Evolutionary conservation across 2,329 filamentous ascomycete genomes (phyloP), one percentile per base, ranked within the genome.

Genomic region (Cordyceps tenuipes): DNA sequence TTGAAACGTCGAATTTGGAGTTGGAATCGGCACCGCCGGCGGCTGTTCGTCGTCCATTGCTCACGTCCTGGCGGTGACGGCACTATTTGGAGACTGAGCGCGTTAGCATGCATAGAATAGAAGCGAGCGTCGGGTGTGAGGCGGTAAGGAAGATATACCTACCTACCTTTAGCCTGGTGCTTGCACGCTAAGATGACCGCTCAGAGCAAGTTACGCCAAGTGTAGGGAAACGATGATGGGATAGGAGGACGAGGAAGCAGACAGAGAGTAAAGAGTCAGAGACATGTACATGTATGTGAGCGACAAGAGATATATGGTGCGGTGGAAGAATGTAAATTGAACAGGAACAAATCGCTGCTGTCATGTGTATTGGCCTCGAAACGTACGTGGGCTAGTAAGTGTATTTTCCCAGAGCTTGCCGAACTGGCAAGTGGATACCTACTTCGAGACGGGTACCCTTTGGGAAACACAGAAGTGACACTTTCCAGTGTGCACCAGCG

Each of bases 1-100:
- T 26, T 77, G 75, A 41, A 72, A 75, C 63, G 69, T 75, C 61
- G 66, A 63, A 50, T 66, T 66, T 26, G 73, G 69, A 64, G 74
- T 72, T 31, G 64, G 61, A 5, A 62, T 50, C 26, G 61, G 47
- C 19, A 41, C 29, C 23, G 53, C 36, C 21, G 36, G 29, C 9
- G 44, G 17, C 26, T 59, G 55, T 29, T 55, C 56, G 19, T 68
- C 64, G 19, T 78, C 68, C 68, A 70, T 67, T 67, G 46, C 19
- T 62, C 21, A 48, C 19, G 52, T 19, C 13, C 19, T 34, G 26
- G 39, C 19, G 39, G 36, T 26, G 31, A 19, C 47, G n/a, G 21
- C 6, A 44, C 31, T 29, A 10, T 15, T 31, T 17, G 31, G 21
- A 1, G 21, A 17, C 47, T 51, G 21, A 13, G 26, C 12, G 26